Percentiles rank a stretch among this genome's conserved stretches.
Evolutionary conservation across 192 early-diverging fungal genomes (phyloP).

Genomic region (Linnemannia hyalina): DNA sequence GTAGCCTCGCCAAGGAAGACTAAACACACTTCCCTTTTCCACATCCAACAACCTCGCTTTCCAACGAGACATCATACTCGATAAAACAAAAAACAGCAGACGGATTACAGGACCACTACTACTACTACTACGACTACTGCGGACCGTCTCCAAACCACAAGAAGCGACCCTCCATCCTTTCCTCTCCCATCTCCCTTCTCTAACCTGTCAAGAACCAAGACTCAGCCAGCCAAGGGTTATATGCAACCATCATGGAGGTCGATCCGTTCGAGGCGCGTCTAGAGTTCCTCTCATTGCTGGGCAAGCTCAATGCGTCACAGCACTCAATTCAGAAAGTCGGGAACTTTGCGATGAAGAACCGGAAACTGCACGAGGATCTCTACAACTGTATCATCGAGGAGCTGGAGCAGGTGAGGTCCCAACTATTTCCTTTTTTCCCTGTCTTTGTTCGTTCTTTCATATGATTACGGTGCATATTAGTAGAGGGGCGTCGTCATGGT

Average conservation of each 20-base stretch:
- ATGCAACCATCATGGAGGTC: slow-evolving; percentile 41
- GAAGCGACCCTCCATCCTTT: not conserved
- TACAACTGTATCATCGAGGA: slow-evolving; percentile 70
- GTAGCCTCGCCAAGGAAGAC: not conserved
- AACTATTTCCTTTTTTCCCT: not conserved
- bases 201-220: not conserved
- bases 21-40: not conserved
- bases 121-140: not conserved
- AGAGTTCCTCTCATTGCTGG: slow-evolving; percentile 58
- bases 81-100: not conserved
- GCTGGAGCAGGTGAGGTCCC: slow-evolving; percentile 63
- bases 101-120: not conserved
- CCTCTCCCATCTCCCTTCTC: not conserved
- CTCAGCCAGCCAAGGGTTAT: not conserved
- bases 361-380: slow-evolving; percentile 66
- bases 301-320: slow-evolving; percentile 71
- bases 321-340: slow-evolving; percentile 67
- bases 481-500: not conserved
- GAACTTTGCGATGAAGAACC: slow-evolving; percentile 65
- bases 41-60: not conserved
- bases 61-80: not conserved
- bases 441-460: not conserved
- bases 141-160: not conserved
- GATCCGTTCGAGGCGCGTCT: slow-evolving; percentile 72
- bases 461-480: not conserved